Base-by-base conservation (phyloP, 495 filamentous ascomycete genomes). In the Hypoxylon crocopeplum region DNA sequence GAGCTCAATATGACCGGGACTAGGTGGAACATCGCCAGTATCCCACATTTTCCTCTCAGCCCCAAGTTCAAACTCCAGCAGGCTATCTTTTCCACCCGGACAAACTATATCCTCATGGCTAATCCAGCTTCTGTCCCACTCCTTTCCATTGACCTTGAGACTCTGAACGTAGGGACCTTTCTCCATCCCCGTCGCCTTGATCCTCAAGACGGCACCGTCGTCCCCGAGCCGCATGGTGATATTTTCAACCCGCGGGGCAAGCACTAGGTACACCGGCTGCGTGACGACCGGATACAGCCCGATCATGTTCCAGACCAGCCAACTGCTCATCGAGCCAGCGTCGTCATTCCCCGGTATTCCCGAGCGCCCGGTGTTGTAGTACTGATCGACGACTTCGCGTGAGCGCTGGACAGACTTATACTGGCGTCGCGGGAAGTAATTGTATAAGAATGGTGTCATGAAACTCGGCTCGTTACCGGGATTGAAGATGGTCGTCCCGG, bases 391-490 rank as follows among this genome's bases (percentile, higher is more conserved):
- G 2, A 87, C 75, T 17, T 72, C 65, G 25, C 84, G 75, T 0
- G 81, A 81, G 50, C 75, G 76, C 57, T 81, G 72, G 7, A 86
- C 85, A n/a, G 78, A 79, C 16, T 82, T 73, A 55, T 84, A 76
- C 52, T 86, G 86, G 32, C 79, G 75, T 59, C 78, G 75, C 10
- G 59, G 39, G 50, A 84, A 77, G 69, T 80, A 91, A 64, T 89
- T 82, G 74, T 86, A 90, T 1, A 89, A 76, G 65, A 88, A 91
- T 0, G 86, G 86, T 4, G 82, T 78, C 20, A 82, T 82, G 71
- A 91, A 90, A 27, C 76, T 75, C 29, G 86, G 86, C 64, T 90
- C 84, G 56, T 90, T 89, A 1, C 81, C 83, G 0, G 83, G 75
- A 66, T 88, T 81, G 62, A 79, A 87, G 39, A 88, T 80, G 7